Conservation (phyloP, 129 eudicot species). For the Cynara cardunculus region DNA sequence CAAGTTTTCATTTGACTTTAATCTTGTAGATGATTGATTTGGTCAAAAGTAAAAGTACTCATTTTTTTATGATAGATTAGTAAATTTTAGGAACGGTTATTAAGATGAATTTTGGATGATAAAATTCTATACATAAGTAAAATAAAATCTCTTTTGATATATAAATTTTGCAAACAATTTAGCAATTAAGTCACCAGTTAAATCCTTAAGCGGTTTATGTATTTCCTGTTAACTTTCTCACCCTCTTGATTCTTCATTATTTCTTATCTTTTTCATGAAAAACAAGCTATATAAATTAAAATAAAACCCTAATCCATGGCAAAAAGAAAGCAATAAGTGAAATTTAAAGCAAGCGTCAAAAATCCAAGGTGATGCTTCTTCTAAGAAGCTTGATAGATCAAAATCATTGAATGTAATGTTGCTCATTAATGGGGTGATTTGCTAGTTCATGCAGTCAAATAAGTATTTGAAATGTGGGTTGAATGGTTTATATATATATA, state of each 20-base stretch:
- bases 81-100: too few species aligned
- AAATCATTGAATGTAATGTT: conserved; percentile 57
- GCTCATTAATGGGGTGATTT: conserved; percentile 61
- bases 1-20: background rate
- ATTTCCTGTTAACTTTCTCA: too few species aligned
- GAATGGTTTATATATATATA: conserved; percentile 38
- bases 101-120: too few species aligned
- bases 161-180: too few species aligned
- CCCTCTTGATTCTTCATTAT: too few species aligned
- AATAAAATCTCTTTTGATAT: background rate
- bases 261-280: too few species aligned
- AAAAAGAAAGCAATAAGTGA: conserved; percentile 6
- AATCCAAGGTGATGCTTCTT: background rate
- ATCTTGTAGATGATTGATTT: background rate
- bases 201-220: too few species aligned
- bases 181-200: too few species aligned
- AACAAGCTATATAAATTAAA: too few species aligned
- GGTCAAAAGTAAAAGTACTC: background rate
- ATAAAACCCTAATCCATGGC: background rate
- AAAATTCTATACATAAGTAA: too few species aligned
- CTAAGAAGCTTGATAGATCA: conserved; percentile 36
- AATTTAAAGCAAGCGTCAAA: background rate
- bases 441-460: conserved; percentile 29
- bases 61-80: too few species aligned
- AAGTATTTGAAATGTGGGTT: conserved; percentile 41